Base-by-base conservation (phyloP, 352 stramenopile genomes). In the Phytophthora podocarpi region DNA sequence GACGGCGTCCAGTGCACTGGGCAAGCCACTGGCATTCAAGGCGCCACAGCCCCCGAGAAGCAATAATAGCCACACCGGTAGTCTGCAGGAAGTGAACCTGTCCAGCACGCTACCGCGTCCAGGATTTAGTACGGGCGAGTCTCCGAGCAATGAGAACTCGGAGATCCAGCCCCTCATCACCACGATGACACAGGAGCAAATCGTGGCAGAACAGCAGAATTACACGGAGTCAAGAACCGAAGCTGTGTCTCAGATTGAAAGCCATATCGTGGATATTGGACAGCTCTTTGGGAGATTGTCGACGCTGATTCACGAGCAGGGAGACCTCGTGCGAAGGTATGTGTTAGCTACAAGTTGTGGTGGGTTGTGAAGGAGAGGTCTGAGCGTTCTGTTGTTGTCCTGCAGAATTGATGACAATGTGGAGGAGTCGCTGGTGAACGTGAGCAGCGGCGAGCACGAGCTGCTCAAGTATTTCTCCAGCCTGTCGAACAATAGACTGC, bases 371-470 rank as follows among this genome's bases (percentile, higher is more conserved):
- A 13, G 5, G 20, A 15, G 4, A n/a, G 13, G 10, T 42, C 6
- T 52, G 11, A 42, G 39, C 16, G 34, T 55, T 49, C 54, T 62
- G 11, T 67, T 41, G 10, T 11, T 59, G 2, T 54, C 32, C 13
- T 62, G 37, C 53, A 95, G 86, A 70, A 93, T 95, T 43, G 86
- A 95, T 36, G 86, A 95, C 60, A 89, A 93, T 36, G 84, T 95
- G 30, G 84, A 93, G 42, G 84, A 95, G 41, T 81, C 82, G 40
- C 69, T 92, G 32, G 71, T 74, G 60, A 92, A 90, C 58, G 79
- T 93, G 53, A 80, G 72, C 59, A 80, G 81, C 10, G 86, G 84
- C 51, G 78, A 93, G 67, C 87, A 90, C 48, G 83, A 95, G 61
- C 68, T 95, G 66, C 71, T 93, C 59, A 91, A 92, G 70, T 95